Conservation (phyloP, 139 green algal genomes). For the Raphidocelis subcapitata region DNA sequence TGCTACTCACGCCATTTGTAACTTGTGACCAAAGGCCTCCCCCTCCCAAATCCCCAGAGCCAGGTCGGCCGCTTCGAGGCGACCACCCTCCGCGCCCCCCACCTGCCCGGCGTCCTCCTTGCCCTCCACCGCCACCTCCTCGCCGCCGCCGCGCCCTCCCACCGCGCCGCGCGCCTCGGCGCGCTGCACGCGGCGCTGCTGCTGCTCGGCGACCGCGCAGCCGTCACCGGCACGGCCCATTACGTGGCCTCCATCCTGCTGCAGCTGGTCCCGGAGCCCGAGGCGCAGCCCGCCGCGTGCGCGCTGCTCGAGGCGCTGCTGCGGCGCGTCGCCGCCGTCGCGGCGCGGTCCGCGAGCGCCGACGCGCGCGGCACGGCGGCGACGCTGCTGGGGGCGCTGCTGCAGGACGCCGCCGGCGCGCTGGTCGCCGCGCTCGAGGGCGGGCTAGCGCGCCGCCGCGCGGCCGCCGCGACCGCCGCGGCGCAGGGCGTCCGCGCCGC, state of each 20-base stretch:
- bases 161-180: slow-evolving; percentile 30
- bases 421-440: too few relatives aligned
- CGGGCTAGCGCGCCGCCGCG: too few relatives aligned
- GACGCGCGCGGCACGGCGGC: neutral
- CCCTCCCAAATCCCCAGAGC: too few relatives aligned
- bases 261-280: slow-evolving; percentile 15
- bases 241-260: slow-evolving; percentile 48
- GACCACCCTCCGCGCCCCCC: too few relatives aligned
- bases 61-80: too few relatives aligned
- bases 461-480: neutral
- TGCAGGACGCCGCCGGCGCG: neutral
- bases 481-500: neutral
- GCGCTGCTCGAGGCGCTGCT: slow-evolving; percentile 35
- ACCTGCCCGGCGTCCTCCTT: slow-evolving; percentile 28
- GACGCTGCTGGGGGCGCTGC: slow-evolving; percentile 15
- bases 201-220: slow-evolving; percentile 29
- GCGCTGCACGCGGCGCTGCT: slow-evolving; percentile 36
- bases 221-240: slow-evolving; percentile 28
- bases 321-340: neutral
- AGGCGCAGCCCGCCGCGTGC: slow-evolving; percentile 32
- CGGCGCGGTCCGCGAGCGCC: too few relatives aligned
- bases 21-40: too few relatives aligned
- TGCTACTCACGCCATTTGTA: too few relatives aligned
- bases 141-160: slow-evolving; percentile 21
- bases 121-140: slow-evolving; percentile 36